phyloP scores from a whole-genome alignment of 1,139 yeast species.

The Waltiozyma sp. region DNA sequence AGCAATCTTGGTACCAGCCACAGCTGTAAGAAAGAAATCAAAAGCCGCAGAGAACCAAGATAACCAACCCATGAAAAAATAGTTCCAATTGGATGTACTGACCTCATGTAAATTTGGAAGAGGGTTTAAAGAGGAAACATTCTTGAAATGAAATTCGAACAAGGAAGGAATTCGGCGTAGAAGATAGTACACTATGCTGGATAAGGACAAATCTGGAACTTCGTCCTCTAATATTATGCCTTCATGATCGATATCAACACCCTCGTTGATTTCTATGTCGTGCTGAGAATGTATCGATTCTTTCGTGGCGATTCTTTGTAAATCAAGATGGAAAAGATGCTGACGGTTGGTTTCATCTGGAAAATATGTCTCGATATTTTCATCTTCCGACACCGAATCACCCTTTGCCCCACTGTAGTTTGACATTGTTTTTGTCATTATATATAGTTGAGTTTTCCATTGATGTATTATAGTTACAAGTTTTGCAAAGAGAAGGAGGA shows the following conservation, averaged over 20 bases:
- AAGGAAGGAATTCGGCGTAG: conserved; percentile 21
- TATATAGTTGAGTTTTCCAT: no score
- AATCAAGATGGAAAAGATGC: neutral
- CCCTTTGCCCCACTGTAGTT: no score
- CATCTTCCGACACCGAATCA: no score
- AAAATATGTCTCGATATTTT: no score
- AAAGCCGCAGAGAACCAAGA: conserved; percentile 46
- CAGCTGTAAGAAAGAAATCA: conserved; percentile 43
- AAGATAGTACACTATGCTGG: conserved; percentile 16
- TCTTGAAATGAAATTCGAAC: conserved; percentile 16
- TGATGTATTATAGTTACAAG: no score
- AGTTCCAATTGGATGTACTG: conserved; percentile 44
- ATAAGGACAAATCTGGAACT: conserved; percentile 18
- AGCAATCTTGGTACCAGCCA: conserved; percentile 25
- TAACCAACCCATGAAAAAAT: conserved; percentile 46
- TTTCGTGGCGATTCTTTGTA: neutral
- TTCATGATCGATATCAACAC: conserved; percentile 1
- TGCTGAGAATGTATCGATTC: neutral
- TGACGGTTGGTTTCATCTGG: no score
- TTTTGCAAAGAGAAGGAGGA: no score
- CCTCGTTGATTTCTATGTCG: neutral
- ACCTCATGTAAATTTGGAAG: conserved; percentile 38
- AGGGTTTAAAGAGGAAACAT: conserved; percentile 30
- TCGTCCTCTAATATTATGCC: conserved; percentile 11
- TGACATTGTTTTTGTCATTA: no score